Conservation (phyloP, 2,329 filamentous ascomycete genomes). For the Pseudogymnoascus sp. region DNA sequence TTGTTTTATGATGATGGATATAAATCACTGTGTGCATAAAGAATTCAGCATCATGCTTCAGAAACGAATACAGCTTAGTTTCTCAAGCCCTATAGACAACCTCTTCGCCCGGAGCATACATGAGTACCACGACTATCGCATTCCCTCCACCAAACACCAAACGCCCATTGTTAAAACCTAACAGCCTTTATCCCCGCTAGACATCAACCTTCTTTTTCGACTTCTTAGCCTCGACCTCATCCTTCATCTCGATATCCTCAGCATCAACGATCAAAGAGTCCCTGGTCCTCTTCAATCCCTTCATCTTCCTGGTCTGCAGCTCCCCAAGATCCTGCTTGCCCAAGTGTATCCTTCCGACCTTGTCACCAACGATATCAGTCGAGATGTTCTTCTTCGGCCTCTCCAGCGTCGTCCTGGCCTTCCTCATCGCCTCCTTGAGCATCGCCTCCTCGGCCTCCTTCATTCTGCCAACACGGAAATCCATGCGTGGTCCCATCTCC, state of each 20-base stretch:
- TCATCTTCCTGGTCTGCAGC: constrained; percentile 98
- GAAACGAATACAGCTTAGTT: constrained; percentile 8
- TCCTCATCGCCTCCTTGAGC: constrained; percentile 86
- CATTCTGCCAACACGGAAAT: constrained; percentile 76
- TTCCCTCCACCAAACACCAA: constrained; percentile 11
- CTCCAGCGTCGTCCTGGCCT: constrained; percentile 66
- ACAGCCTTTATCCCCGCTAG: not conserved
- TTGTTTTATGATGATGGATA: not conserved
- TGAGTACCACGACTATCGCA: constrained; percentile 7
- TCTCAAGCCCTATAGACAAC: constrained; percentile 8
- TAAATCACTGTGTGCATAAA: not conserved
- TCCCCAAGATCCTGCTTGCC: constrained; percentile 80
- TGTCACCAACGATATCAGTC: constrained; percentile 88
- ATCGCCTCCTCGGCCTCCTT: constrained; percentile 69
- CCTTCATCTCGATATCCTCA: constrained; percentile 34
- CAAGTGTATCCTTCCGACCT: constrained; percentile 86
- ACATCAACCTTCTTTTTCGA: constrained; percentile 16
- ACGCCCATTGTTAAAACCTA: constrained; percentile 10
- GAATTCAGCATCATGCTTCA: not conserved
- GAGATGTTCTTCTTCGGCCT: constrained; percentile 93
- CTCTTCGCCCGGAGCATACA: constrained; percentile 7
- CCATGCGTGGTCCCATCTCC: constrained; percentile 90
- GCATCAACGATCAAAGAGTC: constrained; percentile 48
- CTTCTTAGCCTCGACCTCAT: constrained; percentile 24
- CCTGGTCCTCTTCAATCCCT: constrained; percentile 82